phyloP scores from a whole-genome alignment of 2,329 filamentous ascomycete species.

The Zasmidium citrigriseum region DNA sequence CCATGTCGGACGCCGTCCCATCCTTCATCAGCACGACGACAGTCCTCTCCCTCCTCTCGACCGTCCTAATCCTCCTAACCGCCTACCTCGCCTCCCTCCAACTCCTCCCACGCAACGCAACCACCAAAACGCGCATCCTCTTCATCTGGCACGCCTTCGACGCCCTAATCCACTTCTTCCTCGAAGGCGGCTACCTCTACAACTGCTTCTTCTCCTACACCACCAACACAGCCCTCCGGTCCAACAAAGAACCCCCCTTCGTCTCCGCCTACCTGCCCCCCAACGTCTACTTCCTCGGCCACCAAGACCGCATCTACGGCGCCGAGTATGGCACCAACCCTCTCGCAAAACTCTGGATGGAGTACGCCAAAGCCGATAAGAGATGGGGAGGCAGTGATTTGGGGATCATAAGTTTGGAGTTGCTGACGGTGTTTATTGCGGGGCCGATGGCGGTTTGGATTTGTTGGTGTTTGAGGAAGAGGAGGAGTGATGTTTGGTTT shows the following conservation, averaged over 20 bases:
- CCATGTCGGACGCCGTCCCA: constrained; percentile 4
- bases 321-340: constrained; percentile 57
- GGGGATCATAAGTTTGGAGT: constrained; percentile 60
- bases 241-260: constrained; percentile 15
- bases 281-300: constrained; percentile 55
- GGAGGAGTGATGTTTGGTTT: constrained; percentile 50
- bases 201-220: constrained; percentile 82
- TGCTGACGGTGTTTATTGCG: constrained; percentile 62
- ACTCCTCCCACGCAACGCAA: constrained; percentile 56
- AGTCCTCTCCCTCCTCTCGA: constrained; percentile 55
- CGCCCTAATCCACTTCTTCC: constrained; percentile 83
- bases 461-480: constrained; percentile 48
- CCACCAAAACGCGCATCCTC: constrained; percentile 67
- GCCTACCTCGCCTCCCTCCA: constrained; percentile 53
- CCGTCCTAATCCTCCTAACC: constrained; percentile 55
- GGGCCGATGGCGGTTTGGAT: constrained; percentile 61
- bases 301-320: constrained; percentile 58
- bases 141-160: constrained; percentile 97
- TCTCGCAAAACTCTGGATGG: constrained; percentile 61
- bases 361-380: constrained; percentile 65
- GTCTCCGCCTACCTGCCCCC: constrained; percentile 46
- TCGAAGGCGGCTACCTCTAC: constrained; percentile 90
- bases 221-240: constrained; percentile 32
- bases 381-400: constrained; percentile 62
- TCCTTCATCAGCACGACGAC: constrained; percentile 51